Evolutionary conservation across 1,139 yeast species (phyloP).

Genomic region (Candida freyschussii): DNA sequence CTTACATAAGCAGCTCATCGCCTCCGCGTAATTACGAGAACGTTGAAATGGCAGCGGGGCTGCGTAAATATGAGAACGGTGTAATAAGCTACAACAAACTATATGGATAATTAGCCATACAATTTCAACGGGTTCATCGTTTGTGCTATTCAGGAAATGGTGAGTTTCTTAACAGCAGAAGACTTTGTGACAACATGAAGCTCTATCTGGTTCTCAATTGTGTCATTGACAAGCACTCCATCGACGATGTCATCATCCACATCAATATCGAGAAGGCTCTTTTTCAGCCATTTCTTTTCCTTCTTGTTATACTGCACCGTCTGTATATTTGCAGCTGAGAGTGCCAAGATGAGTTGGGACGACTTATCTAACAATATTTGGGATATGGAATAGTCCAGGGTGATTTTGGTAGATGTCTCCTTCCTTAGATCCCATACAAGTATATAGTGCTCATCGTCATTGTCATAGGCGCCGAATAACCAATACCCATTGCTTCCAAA

Average conservation of each 20-base stretch:
- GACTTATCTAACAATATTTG: slow-evolving; percentile 43
- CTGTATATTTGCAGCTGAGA: slow-evolving; percentile 12
- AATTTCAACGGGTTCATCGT: too few relatives aligned
- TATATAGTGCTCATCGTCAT: slow-evolving; percentile 20
- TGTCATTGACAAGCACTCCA: slow-evolving; percentile 14
- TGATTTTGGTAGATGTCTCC: slow-evolving; percentile 20
- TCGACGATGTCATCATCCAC: slow-evolving; percentile 11
- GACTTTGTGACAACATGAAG: slow-evolving; percentile 6
- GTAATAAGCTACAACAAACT: too few relatives aligned
- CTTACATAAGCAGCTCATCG: background rate
- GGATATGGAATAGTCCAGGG: slow-evolving; percentile 11
- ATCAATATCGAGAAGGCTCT: slow-evolving; percentile 9
- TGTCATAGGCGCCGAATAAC: slow-evolving; percentile 35
- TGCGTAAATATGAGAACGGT: too few relatives aligned
- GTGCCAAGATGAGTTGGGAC: slow-evolving; percentile 35
- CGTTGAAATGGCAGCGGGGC: too few relatives aligned
- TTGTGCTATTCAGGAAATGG: slow-evolving; percentile 5
- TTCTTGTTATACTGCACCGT: slow-evolving; percentile 18
- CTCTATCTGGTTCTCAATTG: slow-evolving; percentile 6
- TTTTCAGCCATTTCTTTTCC: slow-evolving; percentile 16
- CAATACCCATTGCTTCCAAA: slow-evolving; percentile 74
- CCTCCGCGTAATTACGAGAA: slow-evolving; percentile 4
- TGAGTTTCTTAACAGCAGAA: slow-evolving; percentile 5
- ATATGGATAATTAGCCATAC: too few relatives aligned
- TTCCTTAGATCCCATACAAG: slow-evolving; percentile 59